These are phyloP conservation scores for Paramyrothecium roridum DNA, from an alignment of 2,329 filamentous ascomycete genomes.

Conservation along the genomic window DNA sequence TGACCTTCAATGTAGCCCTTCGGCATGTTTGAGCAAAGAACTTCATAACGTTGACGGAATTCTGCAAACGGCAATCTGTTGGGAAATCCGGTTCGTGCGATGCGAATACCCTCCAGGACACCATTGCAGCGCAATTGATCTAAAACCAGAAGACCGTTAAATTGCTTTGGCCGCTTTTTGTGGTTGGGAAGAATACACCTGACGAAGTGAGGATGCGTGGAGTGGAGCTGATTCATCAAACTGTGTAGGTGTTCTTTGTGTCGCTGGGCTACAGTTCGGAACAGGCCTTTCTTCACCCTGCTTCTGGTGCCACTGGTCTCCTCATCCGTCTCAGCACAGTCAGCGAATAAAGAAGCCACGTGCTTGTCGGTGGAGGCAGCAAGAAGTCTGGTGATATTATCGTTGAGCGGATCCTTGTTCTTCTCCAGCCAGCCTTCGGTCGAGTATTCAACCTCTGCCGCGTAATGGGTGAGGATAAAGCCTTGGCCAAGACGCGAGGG, in stretches of 20 bases:
- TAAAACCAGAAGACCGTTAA: slow-evolving; percentile 86
- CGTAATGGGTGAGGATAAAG: slow-evolving; percentile 95
- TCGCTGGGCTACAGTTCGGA: slow-evolving; percentile 91
- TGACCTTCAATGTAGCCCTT: slow-evolving; percentile 91
- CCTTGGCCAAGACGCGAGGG: slow-evolving; percentile 84
- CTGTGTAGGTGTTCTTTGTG: slow-evolving; percentile 99
- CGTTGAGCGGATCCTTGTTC: slow-evolving; percentile 97
- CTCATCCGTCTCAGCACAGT: slow-evolving; percentile 82
- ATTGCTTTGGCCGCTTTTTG: slow-evolving; percentile 92
- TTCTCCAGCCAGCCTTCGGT: slow-evolving; percentile 96
- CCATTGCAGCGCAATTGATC: slow-evolving; percentile 98
- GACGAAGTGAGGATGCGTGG: slow-evolving; percentile 96
- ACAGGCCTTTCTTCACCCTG: slow-evolving; percentile 93
- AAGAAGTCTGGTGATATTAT: slow-evolving; percentile 89
- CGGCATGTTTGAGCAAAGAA: slow-evolving; percentile 84
- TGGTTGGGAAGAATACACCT: slow-evolving; percentile 97
- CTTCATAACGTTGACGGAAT: slow-evolving; percentile 93
- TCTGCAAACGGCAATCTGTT: slow-evolving; percentile 90
- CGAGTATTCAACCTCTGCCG: slow-evolving; percentile 94
- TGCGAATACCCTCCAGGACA: slow-evolving; percentile 97
- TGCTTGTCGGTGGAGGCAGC: slow-evolving; percentile 80
- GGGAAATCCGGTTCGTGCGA: slow-evolving; percentile 93
- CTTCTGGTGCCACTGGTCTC: slow-evolving; percentile 65
- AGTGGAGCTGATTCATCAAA: slow-evolving; percentile 90
- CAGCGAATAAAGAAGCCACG: slow-evolving; percentile 78